phyloP scores from a whole-genome alignment of 495 filamentous ascomycete species.

The Thermothielavioides terrestris region DNA sequence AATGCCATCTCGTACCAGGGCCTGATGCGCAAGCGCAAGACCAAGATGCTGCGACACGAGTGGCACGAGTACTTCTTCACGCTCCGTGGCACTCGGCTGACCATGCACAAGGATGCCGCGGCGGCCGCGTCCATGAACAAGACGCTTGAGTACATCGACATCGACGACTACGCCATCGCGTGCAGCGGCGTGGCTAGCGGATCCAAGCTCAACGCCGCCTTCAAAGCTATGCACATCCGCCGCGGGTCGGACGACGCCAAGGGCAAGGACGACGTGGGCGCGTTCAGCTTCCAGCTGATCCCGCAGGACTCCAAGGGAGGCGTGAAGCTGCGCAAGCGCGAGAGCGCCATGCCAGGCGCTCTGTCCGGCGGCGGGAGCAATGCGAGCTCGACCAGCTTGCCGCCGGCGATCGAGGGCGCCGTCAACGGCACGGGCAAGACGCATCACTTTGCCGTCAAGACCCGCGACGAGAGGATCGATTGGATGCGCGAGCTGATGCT shows the following conservation, averaged over 20 bases:
- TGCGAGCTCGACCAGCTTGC: conserved; percentile 1
- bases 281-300: conserved; percentile 87
- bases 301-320: conserved; percentile 54
- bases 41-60: conserved; percentile 79
- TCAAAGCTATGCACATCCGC: conserved; percentile 70
- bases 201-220: conserved; percentile 75
- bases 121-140: conserved; percentile 34
- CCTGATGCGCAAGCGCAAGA: conserved; percentile 92
- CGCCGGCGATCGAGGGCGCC: conserved; percentile 25
- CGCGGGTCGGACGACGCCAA: conserved; percentile 42
- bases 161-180: conserved; percentile 91
- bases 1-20: conserved; percentile 59
- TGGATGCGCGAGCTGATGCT: conserved; percentile 99
- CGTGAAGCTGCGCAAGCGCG: conserved; percentile 36
- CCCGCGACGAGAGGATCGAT: conserved; percentile 81
- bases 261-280: conserved; percentile 43
- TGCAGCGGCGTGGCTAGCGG: conserved; percentile 66
- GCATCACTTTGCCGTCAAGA: conserved; percentile 90
- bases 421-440: conserved; percentile 61
- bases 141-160: conserved; percentile 77
- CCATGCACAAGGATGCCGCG: conserved; percentile 65
- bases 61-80: conserved; percentile 89
- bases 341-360: conserved; percentile 22
- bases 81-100: conserved; percentile 72
- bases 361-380: not conserved